A percentile compares a stretch with the other conserved stretches of the same genome.
Evolutionary conservation across 345 rosid species (phyloP).

Genomic region (Populus simonii): DNA sequence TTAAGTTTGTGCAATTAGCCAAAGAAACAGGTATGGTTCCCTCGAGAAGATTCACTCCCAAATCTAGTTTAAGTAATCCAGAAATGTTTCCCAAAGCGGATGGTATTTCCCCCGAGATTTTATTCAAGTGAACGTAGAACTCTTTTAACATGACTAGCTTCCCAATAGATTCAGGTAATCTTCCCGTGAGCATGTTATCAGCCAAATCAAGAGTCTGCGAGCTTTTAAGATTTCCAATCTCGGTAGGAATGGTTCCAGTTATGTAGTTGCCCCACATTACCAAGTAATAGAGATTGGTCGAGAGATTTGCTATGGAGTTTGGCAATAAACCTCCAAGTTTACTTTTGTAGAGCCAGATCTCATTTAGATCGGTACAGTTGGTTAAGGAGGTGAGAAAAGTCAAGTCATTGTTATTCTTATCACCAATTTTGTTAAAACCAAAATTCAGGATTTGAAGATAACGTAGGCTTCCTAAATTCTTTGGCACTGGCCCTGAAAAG

Average conservation of each 20-base stretch:
- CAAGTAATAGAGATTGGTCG: not conserved
- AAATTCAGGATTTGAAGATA: not conserved
- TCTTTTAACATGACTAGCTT: not conserved
- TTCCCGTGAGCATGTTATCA: not conserved
- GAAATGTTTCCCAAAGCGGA: not conserved
- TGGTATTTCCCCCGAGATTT: not conserved
- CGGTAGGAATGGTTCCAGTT: not conserved
- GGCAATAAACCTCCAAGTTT: not conserved
- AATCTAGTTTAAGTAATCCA: not conserved
- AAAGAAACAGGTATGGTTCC: too few relatives aligned
- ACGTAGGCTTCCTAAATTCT: not conserved
- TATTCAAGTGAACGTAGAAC: not conserved
- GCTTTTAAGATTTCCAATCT: conserved; percentile 3
- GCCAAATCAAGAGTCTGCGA: not conserved
- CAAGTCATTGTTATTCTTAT: not conserved
- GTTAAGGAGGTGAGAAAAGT: not conserved
- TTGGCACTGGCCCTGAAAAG: not conserved
- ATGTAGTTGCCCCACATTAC: not conserved
- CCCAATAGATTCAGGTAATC: not conserved
- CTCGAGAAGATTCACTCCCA: not conserved
- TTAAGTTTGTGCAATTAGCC: too few relatives aligned
- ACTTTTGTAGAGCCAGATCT: not conserved
- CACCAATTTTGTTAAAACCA: not conserved
- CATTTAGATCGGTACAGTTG: not conserved
- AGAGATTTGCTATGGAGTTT: not conserved